Evolutionary conservation across 2,329 filamentous ascomycete species (phyloP), one percentile per base, ranked within the genome.

Genomic region (Pezicula carpinea): DNA sequence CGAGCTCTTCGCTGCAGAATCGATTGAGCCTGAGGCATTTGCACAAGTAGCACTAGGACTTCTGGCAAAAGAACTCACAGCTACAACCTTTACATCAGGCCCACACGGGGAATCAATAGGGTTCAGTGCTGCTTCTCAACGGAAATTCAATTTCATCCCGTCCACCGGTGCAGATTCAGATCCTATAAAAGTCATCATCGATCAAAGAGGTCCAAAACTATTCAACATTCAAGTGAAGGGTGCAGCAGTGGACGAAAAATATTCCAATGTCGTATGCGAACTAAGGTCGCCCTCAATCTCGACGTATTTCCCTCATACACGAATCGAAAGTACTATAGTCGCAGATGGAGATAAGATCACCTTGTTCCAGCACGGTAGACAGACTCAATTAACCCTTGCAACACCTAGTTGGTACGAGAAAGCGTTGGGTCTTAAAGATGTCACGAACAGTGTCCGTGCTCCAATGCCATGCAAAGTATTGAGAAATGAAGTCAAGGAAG

Each of bases 381-480:
- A 82, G 69, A 80, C 77, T 5, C 76, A 83, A 50, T 65, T 85
- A 21, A 66, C 67, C 8, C 66, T 84, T n/a, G 63, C 76, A 34
- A 69, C 70, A 15, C 90, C 92, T 0, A 73, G 74, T 38, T 99
- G 91, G 90, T 85, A 87, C 48, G 87, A 90, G 58, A 92, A 95
- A 68, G 90, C 89, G 0, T 74, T 96, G 6, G 91, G 92, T 0
- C 71, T 87, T 52, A 91, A 89, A 64, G 89, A 95, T 61, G 77
- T 79, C 0, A 76, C 83, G 6, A 91, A 92, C 50, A 93, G 86
- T 44, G 89, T 97, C 1, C 76, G 88, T 19, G 89, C 93, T 18
- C 93, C 93, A 0, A 99, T 99, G 93, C 93, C 93, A 2, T 97
- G 93, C 70, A 97, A 97, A 71, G 85, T 99, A 21, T 70, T 99